phyloP scores from a whole-genome alignment of 306 rosid species.

The Lupinus albus region DNA sequence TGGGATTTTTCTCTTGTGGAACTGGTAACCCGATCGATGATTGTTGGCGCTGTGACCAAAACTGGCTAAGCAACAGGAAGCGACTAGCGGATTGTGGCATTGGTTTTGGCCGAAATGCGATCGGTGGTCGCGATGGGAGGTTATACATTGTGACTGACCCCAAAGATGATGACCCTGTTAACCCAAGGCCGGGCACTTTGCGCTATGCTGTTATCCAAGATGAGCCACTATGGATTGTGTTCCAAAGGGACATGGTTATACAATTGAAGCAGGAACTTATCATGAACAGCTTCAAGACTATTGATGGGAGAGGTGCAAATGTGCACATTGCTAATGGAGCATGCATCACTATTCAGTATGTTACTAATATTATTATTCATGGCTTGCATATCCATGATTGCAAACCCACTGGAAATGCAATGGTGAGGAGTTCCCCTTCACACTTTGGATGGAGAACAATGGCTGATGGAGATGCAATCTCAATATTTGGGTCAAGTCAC shows the following conservation, averaged over 20 bases:
- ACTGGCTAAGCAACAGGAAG: constrained; percentile 88
- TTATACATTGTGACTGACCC: constrained; percentile 90
- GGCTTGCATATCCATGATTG: constrained; percentile 95
- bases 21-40: constrained; percentile 96
- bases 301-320: constrained; percentile 87
- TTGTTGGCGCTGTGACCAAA: constrained; percentile 93
- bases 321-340: constrained; percentile 96
- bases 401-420: constrained; percentile 90
- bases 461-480: constrained; percentile 93
- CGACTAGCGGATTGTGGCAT: constrained; percentile 97
- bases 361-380: constrained; percentile 82
- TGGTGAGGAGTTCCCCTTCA: constrained; percentile 91
- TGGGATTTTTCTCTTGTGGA: constrained; percentile 92
- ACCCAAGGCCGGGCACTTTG: constrained; percentile 86
- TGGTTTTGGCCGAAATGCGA: constrained; percentile 91
- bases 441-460: constrained; percentile 98
- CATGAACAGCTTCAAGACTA: constrained; percentile 94
- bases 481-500: constrained; percentile 94
- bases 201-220: constrained; percentile 92
- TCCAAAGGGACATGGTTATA: constrained; percentile 95
- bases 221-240: constrained; percentile 90
- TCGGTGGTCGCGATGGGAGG: constrained; percentile 95
- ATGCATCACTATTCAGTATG: constrained; percentile 84
- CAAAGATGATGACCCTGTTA: constrained; percentile 73
- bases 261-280: constrained; percentile 88